A percentile compares a stretch with the other conserved stretches of the same genome.
phyloP scores from a whole-genome alignment of 2,329 filamentous ascomycete species.

The Septoria linicola region DNA sequence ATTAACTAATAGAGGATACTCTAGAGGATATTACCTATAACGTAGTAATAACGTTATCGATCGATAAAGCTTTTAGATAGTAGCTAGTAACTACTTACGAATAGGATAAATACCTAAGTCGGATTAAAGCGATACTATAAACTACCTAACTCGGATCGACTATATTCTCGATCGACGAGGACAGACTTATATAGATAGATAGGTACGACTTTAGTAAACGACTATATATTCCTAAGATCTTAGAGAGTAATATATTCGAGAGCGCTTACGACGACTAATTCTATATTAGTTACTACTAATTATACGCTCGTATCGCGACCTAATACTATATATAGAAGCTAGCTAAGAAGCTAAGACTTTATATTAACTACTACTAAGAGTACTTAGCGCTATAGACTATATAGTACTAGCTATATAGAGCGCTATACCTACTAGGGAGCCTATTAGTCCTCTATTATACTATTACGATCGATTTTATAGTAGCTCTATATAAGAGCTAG shows the following conservation, averaged over 20 bases:
- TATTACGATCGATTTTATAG: constrained; percentile 5
- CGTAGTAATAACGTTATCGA: not conserved
- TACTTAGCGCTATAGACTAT: not conserved
- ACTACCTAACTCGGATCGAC: not conserved
- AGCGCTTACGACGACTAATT: not conserved
- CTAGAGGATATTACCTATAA: not conserved
- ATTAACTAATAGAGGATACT: not conserved
- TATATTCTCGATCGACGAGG: not conserved
- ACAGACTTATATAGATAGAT: not conserved
- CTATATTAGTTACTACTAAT: not conserved
- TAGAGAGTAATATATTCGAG: constrained; percentile 2
- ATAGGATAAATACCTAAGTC: not conserved
- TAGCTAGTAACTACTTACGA: not conserved
- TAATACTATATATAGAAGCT: not conserved
- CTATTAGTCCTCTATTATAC: not conserved
- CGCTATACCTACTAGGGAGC: not conserved
- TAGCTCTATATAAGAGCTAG: no score
- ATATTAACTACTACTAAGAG: not conserved
- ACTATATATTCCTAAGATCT: not conserved
- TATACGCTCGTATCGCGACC: not conserved
- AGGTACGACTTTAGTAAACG: not conserved
- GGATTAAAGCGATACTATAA: not conserved
- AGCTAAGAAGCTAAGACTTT: not conserved
- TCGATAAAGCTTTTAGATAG: not conserved
- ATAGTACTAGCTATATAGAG: not conserved